Conservation (phyloP, 345 rosid species). For the Syzygium grande region DNA sequence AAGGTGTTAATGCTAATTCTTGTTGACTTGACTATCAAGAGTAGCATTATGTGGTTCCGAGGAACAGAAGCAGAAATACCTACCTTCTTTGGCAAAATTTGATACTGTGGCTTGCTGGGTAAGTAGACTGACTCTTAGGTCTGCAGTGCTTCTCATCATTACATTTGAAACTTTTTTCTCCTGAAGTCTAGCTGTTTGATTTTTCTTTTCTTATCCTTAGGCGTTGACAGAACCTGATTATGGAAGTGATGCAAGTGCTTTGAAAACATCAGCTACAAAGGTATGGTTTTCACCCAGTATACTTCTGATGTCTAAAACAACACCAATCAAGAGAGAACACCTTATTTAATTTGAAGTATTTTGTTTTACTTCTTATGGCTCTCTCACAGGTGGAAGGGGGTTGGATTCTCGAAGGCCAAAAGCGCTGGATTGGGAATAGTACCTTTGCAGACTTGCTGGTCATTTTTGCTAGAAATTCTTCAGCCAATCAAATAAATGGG, state of each 20-base stretch:
- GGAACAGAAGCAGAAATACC: slow-evolving; percentile 73
- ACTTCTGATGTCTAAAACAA: neutral
- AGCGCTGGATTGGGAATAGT: slow-evolving; percentile 98
- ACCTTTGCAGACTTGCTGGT: slow-evolving; percentile 89
- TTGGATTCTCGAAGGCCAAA: slow-evolving; percentile 85
- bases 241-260: slow-evolving; percentile 94
- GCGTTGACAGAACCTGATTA: slow-evolving; percentile 93
- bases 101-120: slow-evolving; percentile 85
- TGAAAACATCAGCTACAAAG: slow-evolving; percentile 80
- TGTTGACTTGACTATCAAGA: slow-evolving; percentile 9
- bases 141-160: neutral
- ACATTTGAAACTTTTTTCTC: neutral
- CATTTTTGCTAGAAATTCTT: slow-evolving; percentile 69
- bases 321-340: neutral
- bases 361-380: neutral
- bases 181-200: neutral
- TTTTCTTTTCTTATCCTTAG: slow-evolving; percentile 20
- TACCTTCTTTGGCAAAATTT: slow-evolving; percentile 76
- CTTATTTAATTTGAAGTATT: neutral
- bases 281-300: slow-evolving; percentile 23
- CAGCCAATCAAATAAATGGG: slow-evolving; percentile 92
- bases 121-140: slow-evolving; percentile 9
- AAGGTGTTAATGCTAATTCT: neutral
- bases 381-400: slow-evolving; percentile 71
- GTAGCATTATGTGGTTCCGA: slow-evolving; percentile 91